Evolutionary conservation across 345 rosid genomes (phyloP), one percentile per base, ranked within the genome.

Genomic region (Sonneratia caseolaris): DNA sequence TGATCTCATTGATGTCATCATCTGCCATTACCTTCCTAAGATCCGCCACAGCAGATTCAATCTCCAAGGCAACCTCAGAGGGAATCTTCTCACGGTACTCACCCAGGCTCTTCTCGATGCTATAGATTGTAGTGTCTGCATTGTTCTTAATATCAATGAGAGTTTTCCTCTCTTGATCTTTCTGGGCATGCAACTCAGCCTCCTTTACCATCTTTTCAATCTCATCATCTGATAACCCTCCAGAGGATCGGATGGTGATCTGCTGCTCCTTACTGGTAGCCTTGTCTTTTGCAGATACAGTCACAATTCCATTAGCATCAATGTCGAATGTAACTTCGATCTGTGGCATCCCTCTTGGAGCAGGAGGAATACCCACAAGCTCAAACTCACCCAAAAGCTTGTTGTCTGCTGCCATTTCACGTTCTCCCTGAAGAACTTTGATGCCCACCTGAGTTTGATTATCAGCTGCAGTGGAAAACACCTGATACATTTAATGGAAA

Each of bases 231-330:
- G 96, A 91, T 7, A 89, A 84, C 1, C 97, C 96, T 67, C 97
- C 96, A 0, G 97, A 91, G 45, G 97, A 89, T 1, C 97, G 87
- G 78, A 93, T 93, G 5, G 98, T 89, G 72, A 91, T 93, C 73
- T 93, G 91, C 67, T 93, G 93, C 65, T 91, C 95, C 72, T 91
- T 91, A 9, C 76, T 79, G 1, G 98, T 91, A 7, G 90, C 69
- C 82, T 93, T 89, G 83, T 93, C 98, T 81, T 87, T 87, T 47
- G 98, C 98, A 0, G 95, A 89, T 12, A 93, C 98, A 19, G 97
- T 90, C 47, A 93, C 93, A 9, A 93, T 90, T 1, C 97, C 98
- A 22, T 89, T 92, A 67, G 97, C 98, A 74, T 92, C 98, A 4
- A 92, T 92, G 75, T 92, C 95, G 22, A 92, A 92, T 0, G 92